Percentiles rank a stretch among this genome's conserved stretches.
phyloP scores from a whole-genome alignment of 2,329 filamentous ascomycete genomes.

The Botrytis porri region DNA sequence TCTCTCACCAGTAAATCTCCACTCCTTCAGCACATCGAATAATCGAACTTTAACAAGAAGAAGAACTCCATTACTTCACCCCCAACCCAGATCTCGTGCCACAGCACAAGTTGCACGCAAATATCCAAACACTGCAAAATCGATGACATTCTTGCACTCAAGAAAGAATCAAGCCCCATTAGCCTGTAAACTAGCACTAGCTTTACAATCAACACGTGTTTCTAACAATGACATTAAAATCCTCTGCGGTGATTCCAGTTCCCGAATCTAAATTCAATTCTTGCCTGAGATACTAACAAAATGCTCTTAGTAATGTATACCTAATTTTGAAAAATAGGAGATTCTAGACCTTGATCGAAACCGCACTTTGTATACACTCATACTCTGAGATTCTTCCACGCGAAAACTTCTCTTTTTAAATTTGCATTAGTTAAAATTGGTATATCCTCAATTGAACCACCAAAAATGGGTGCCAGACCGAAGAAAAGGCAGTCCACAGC shows the following conservation, averaged over 20 bases:
- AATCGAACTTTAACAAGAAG: rapidly evolving
- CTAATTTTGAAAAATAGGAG: not conserved
- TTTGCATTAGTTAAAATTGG: not conserved
- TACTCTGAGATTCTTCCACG: not conserved
- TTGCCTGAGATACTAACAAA: not conserved
- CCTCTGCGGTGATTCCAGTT: not conserved
- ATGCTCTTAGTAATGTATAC: not conserved
- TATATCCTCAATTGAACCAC: not conserved
- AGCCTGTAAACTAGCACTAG: not conserved
- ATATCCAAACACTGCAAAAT: not conserved
- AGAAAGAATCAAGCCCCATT: not conserved
- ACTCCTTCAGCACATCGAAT: rapidly evolving
- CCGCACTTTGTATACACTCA: not conserved
- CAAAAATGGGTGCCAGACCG: not conserved
- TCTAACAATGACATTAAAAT: not conserved
- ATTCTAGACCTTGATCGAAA: not conserved
- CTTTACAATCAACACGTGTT: not conserved
- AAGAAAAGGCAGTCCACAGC: not conserved
- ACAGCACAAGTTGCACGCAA: not conserved
- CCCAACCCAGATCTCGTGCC: not conserved
- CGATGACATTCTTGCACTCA: not conserved
- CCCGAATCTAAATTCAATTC: not conserved
- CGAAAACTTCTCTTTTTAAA: rapidly evolving
- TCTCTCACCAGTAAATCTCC: not conserved
- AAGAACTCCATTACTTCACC: not conserved